Base-by-base conservation (phyloP, 1,284 basidiomycete species). In the Papiliotrema terrestris region DNA sequence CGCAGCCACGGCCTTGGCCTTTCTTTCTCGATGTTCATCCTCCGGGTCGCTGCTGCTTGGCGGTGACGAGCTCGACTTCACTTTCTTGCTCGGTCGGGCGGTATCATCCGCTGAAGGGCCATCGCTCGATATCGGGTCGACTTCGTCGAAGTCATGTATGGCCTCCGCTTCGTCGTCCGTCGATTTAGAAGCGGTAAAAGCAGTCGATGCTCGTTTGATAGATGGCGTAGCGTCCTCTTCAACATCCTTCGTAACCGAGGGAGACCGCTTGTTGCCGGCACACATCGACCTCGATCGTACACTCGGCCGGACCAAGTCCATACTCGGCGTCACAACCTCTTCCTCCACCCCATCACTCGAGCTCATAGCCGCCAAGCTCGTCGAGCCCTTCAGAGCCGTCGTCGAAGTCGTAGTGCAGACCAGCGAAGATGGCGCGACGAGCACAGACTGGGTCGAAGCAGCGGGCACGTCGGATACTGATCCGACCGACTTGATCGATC, bases 1-100 rank as follows among this genome's bases (percentile, higher is more conserved):
- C 20, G 57, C 57, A 2, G 70, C 71, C 2, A 78, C 66, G 2
- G 55, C 52, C 53, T 66, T 65, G 0, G 71, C 70, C 23, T 62
- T 67, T 44, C 62, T 57, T 19, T 56, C 55, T 68, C 69, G 20
- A 61, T 67, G 43, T 62, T 58, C n/a, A 52, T 55, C 58, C n/a
- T 62, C 58, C 36, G 36, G 36, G n/a, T 25, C 32, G 38, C 17
- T 55, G 57, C 19, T 15, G 26, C 23, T 68, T 60, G n/a, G 65
- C 58, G 14, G 62, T 56, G 2, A 64, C 63, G 14, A 62, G 60
- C 13, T 53, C 60, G 13, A 46, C 54, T 13, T 58, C 54, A 2
- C 46, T 52, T 5, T 59, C 57, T 35, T 57, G 51, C 26, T 59
- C 55, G 13, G 29, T 17, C 17, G 20, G 15, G 6, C 20, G 36